Base-by-base conservation (phyloP, 805 yeast genomes). In the Isabelozyma gotoi region DNA sequence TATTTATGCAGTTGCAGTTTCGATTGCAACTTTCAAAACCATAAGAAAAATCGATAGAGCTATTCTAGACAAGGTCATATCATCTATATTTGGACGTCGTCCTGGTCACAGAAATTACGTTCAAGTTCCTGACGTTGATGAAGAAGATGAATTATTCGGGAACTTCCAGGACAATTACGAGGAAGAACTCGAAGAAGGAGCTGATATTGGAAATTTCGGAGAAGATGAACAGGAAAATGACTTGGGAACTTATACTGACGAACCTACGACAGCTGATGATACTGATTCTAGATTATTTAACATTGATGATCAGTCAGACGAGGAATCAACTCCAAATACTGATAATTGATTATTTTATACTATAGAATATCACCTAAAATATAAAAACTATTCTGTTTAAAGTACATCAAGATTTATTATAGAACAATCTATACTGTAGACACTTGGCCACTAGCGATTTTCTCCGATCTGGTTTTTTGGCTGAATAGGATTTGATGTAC, bases 1-100 rank as follows among this genome's bases (percentile, higher is more conserved):
- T 0, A 73, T 84, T 15, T 56, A 69, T 24, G 63, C 60, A 3
- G 71, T 63, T 24, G 80, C 82, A 4, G 73, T 71, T 2, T 34
- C 59, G 1, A 46, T 68, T 24, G 73, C 74, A 11, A 48, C 55
- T 0, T 46, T 68, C 38, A 69, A 65, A 45, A 63, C 74, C 0
- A 20, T 66, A 2, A 47, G 63, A 11, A 66, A 64, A 38, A 37
- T 71, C 32, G 76, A 71, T 49, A 50, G 55, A 19, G 52, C 57
- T 20, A 33, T 71, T 34, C 50, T 69, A 14, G 74, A 69, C 6
- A 65, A 52, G 44, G 32, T 67, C 1, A 47, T 63, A 1, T 52
- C 64, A 2, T 50, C 47, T 2, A 42, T 67, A 4, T 65, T 71
- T 49, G 60, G 73, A 14, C 59, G 74, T 33, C 52, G 68, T 20